Percentiles rank a stretch among this genome's conserved stretches.
Conservation (phyloP, 2,329 filamentous ascomycete genomes). For the Cytospora schulzeri region DNA sequence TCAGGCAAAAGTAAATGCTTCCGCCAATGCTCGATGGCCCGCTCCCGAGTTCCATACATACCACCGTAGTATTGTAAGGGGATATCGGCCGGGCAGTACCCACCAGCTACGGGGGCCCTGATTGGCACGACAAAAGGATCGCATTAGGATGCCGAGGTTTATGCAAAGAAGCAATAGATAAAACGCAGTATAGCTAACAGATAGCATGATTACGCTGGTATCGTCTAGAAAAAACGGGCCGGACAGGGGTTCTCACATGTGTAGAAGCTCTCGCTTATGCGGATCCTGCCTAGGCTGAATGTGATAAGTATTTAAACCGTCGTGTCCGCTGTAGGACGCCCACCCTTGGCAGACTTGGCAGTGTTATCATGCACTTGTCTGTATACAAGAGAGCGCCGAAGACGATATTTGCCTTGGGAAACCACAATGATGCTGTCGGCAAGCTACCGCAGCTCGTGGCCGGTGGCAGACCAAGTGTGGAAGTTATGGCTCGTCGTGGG, state of each 20-base stretch:
- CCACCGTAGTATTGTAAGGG: background rate
- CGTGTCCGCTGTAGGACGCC: too few relatives aligned
- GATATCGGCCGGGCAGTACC: slow-evolving; percentile 1
- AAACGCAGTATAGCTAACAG: background rate
- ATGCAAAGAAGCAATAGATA: background rate
- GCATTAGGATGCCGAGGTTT: slow-evolving; percentile 23
- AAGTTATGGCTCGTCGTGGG: background rate
- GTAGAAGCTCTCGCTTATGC: slow-evolving; percentile 22
- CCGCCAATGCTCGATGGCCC: slow-evolving; percentile 8
- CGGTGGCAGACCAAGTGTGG: background rate
- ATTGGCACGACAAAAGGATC: slow-evolving; percentile 11
- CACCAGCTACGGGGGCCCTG: slow-evolving; percentile 5
- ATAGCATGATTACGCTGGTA: slow-evolving; percentile 1
- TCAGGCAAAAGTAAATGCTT: slow-evolving; percentile 10
- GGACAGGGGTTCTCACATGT: slow-evolving; percentile 8
- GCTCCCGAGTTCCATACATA: slow-evolving; percentile 9
- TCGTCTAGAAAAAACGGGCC: slow-evolving; percentile 12
- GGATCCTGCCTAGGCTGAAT: slow-evolving; percentile 17
- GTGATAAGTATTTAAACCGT: background rate
- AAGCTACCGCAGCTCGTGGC: background rate
- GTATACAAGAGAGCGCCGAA: background rate
- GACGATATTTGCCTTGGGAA: background rate
- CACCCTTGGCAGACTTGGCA: slow-evolving; percentile 5
- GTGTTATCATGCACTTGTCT: background rate
- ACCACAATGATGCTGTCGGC: background rate